These are phyloP conservation scores for Bisporella sp. DNA, from an alignment of 2,329 filamentous ascomycete genomes.

Conservation along the genomic window DNA sequence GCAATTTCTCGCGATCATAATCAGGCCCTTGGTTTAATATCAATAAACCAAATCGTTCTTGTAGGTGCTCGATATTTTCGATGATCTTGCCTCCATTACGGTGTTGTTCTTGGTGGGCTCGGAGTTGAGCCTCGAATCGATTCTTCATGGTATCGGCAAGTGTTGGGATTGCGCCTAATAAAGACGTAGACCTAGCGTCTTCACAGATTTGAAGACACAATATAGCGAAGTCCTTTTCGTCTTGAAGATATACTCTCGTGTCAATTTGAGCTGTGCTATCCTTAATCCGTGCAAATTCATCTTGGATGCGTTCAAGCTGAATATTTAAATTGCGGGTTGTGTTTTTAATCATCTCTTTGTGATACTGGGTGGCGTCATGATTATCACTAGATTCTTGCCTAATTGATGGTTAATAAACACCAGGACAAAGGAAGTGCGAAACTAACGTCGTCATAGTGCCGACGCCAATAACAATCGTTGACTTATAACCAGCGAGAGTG, in stretches of 20 bases:
- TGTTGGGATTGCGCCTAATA: constrained; percentile 13
- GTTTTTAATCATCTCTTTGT: constrained; percentile 33
- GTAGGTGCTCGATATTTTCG: constrained; percentile 27
- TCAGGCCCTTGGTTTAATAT: constrained; percentile 16
- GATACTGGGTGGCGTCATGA: constrained; percentile 28
- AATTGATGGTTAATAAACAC: constrained; percentile 17
- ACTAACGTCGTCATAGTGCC: constrained; percentile 31
- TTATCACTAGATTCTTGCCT: constrained; percentile 29
- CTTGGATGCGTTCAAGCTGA: constrained; percentile 30
- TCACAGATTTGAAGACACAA: constrained; percentile 34
- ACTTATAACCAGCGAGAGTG: constrained; percentile 31
- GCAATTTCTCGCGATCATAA: constrained; percentile 20
- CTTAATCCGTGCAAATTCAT: constrained; percentile 23
- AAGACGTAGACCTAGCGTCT: constrained; percentile 25
- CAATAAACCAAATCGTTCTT: constrained; percentile 25
- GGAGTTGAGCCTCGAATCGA: constrained; percentile 28
- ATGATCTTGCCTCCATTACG: constrained; percentile 27
- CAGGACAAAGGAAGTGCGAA: constrained; percentile 3
- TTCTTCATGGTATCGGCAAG: constrained; percentile 8
- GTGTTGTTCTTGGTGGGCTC: constrained; percentile 26
- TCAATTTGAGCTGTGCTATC: constrained; percentile 10
- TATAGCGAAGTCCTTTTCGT: constrained; percentile 31
- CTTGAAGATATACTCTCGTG: constrained; percentile 26
- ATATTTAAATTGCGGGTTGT: constrained; percentile 30
- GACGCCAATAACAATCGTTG: constrained; percentile 31